Base-by-base conservation (phyloP, 768 basidiomycete genomes). In the Boletus patriciae region DNA sequence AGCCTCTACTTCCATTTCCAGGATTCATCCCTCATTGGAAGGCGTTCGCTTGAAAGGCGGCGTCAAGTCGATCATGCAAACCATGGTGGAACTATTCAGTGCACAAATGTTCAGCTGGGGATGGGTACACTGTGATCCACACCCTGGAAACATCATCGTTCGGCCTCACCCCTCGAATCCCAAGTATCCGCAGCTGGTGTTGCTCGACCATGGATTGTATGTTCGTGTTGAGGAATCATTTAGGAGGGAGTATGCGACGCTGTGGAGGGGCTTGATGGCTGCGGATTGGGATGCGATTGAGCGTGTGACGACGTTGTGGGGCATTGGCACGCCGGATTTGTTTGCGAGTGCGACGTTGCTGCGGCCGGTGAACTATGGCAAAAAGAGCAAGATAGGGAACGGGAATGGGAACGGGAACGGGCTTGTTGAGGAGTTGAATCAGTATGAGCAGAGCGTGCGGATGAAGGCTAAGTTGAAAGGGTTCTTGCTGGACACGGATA, bases 21-120 rank as follows among this genome's bases (percentile, higher is more conserved):
- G 21, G 34, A 19, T 29, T 1, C 52, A 60, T 5, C 53, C 60
- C 38, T 54, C 62, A 0, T 31, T 67, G 15, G 55, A 69, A 21
- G 61, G 57, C 9, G 50, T 67, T n/a, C 62, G 52, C 31, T 73
- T 88, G 11, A 80, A 79, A 61, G 87, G 88, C 12, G 88, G 88
- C 25, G 73, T 83, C 36, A 72, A 76, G 50, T 74, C 80, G 33
- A 78, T 91, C 54, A 93, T 97, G 92, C 84, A 90, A 58, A 85
- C 86, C 21, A 92, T 93, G 81, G 85, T 94, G 37, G 87, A 92
- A 58, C 77, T 93, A 3, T 94, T 94, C 76, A 87, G 87, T 31
- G 91, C 89, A 3, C 92, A 85, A 77, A 94, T 94, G 72, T 98
- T 97, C 70, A 81, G 82, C 56, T 97, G 90, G 90, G 93, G 94